Percentiles rank a stretch among this genome's conserved stretches.
Conservation (phyloP, 2,329 filamentous ascomycete genomes). For the Fonsecaea pedrosoi region DNA sequence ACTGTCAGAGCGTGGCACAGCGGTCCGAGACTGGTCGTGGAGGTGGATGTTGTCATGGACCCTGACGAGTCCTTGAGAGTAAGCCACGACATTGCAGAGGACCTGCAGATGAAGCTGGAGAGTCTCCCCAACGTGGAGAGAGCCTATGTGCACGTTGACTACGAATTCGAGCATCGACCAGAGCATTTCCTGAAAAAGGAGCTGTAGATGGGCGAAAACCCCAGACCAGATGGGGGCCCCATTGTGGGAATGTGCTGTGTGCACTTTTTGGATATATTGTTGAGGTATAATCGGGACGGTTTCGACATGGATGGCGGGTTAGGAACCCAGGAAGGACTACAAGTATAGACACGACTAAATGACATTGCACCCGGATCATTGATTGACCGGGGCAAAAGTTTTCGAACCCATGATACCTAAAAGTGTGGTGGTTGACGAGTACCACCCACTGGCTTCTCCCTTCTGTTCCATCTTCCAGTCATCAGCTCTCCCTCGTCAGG, state of each 20-base stretch:
- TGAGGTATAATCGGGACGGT: neutral
- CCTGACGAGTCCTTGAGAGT: constrained; percentile 72
- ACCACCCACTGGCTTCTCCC: neutral
- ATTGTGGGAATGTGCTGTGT: neutral
- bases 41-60: constrained; percentile 96
- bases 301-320: neutral
- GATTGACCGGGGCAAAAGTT: neutral
- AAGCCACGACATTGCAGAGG: constrained; percentile 93
- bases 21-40: constrained; percentile 85
- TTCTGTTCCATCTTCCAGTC: neutral
- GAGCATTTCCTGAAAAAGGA: constrained; percentile 78
- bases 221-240: neutral
- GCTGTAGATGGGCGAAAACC: constrained; percentile 48
- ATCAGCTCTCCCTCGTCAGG: neutral
- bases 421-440: neutral
- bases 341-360: neutral
- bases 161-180: constrained; percentile 93
- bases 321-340: neutral
- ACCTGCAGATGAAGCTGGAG: constrained; percentile 92
- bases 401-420: neutral
- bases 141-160: constrained; percentile 96
- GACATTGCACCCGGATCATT: no score
- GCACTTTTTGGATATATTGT: neutral
- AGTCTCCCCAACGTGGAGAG: constrained; percentile 88
- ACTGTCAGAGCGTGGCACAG: constrained; percentile 94